Conservation (phyloP, 208 protist species). For the Crithidia acanthocephali region DNA sequence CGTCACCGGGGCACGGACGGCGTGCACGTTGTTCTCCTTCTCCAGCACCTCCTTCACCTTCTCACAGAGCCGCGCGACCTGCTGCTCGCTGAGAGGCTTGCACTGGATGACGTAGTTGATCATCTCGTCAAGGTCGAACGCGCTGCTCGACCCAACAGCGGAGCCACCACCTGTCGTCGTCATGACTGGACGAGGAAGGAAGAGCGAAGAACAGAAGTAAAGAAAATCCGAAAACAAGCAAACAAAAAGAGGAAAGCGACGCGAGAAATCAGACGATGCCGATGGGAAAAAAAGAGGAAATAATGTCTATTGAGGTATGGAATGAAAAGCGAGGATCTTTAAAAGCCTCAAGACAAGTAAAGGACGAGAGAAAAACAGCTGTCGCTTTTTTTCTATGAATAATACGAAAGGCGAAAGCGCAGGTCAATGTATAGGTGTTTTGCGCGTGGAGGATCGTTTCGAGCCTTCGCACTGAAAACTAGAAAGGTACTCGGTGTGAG, state of each 20-base stretch:
- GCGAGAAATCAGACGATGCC: too few species aligned
- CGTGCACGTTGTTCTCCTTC: constrained; percentile 94
- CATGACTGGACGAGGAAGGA: constrained; percentile 13
- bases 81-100: constrained; percentile 88
- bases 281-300: too few species aligned
- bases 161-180: constrained; percentile 29
- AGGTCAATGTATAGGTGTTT: neutral
- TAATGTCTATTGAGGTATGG: neutral
- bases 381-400: neutral
- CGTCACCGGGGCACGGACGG: constrained; percentile 90
- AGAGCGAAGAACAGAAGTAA: neutral
- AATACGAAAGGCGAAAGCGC: neutral
- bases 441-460: too few species aligned
- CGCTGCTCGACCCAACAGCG: constrained; percentile 31
- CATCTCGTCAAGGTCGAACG: constrained; percentile 89
- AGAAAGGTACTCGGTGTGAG: too few species aligned
- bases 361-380: neutral
- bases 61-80: constrained; percentile 88
- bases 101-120: constrained; percentile 90
- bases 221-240: too few species aligned
- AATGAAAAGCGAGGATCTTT: neutral
- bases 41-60: constrained; percentile 93
- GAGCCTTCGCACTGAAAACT: too few species aligned
- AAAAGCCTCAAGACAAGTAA: too few species aligned
- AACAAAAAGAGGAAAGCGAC: too few species aligned